These are phyloP conservation scores for Mesembryanthemum crystallinum DNA, from an alignment of 148 eudicot genomes.

Conservation along the genomic window DNA sequence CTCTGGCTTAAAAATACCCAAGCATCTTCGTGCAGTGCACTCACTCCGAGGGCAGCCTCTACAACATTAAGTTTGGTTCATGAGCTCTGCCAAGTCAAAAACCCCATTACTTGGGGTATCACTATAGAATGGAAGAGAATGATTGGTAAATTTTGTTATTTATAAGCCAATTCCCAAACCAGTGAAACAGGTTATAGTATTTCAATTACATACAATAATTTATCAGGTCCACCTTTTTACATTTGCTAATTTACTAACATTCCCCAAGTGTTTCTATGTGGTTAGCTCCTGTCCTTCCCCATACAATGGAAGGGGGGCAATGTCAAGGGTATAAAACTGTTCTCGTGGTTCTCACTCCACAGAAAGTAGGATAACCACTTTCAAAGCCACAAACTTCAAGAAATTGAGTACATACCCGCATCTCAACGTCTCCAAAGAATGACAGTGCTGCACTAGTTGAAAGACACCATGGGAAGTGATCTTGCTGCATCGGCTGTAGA, in stretches of 20 bases:
- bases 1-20: constrained; percentile 61
- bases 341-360: neutral
- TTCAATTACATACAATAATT: neutral
- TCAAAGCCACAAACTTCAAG: constrained; percentile 3
- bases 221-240: neutral
- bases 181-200: neutral
- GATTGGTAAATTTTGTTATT: neutral
- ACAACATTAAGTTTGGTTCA: constrained; percentile 59
- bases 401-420: constrained; percentile 61
- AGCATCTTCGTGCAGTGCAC: constrained; percentile 56
- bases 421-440: constrained; percentile 75
- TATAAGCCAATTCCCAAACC: neutral
- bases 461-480: constrained; percentile 63
- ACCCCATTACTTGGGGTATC: constrained; percentile 27
- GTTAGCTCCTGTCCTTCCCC: neutral
- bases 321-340: neutral
- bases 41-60: constrained; percentile 93
- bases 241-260: neutral
- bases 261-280: neutral
- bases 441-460: constrained; percentile 63
- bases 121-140: constrained; percentile 2
- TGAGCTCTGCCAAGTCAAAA: constrained; percentile 35
- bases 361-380: neutral
- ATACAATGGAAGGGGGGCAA: neutral
- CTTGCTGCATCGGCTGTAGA: constrained; percentile 75